Evolutionary conservation across 805 yeast genomes (phyloP).

Genomic region (Suhomyces sp.): DNA sequence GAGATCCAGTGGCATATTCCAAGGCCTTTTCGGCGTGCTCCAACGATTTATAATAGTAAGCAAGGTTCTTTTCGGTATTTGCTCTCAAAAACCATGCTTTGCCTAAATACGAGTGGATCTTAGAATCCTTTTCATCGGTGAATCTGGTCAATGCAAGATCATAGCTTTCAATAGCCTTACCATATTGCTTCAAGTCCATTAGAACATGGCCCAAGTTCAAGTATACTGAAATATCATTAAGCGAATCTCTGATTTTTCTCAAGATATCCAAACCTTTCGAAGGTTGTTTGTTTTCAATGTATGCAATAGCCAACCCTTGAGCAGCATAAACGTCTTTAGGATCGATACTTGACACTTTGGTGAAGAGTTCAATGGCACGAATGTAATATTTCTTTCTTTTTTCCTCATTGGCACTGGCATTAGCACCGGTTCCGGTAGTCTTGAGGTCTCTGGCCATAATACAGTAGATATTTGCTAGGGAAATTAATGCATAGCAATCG

Average conservation of each 20-base stretch:
- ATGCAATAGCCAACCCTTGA: constrained; percentile 91
- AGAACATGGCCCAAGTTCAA: constrained; percentile 87
- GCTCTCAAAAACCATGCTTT: constrained; percentile 88
- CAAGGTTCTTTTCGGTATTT: constrained; percentile 58
- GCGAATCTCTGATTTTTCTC: constrained; percentile 84
- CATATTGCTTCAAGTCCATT: constrained; percentile 74
- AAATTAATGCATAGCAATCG: constrained; percentile 84
- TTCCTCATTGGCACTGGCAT: constrained; percentile 38
- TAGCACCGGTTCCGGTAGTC: constrained; percentile 8
- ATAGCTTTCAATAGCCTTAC: constrained; percentile 86
- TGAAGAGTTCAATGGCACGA: constrained; percentile 89
- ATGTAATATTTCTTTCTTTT: constrained; percentile 72
- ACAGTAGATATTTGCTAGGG: constrained; percentile 85
- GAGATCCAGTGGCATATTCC: constrained; percentile 24
- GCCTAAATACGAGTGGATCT: constrained; percentile 70
- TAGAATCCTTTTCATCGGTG: constrained; percentile 61
- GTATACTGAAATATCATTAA: constrained; percentile 78
- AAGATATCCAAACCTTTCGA: constrained; percentile 81
- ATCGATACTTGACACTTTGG: constrained; percentile 83
- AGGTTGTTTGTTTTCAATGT: constrained; percentile 77
- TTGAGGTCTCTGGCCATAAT: constrained; percentile 76
- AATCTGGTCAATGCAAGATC: constrained; percentile 72
- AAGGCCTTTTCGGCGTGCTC: constrained; percentile 61
- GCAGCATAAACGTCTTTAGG: constrained; percentile 91
- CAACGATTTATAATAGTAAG: constrained; percentile 59